These are phyloP conservation scores for Arachis monticola DNA, from an alignment of 331 rosid species.

Conservation along the genomic window DNA sequence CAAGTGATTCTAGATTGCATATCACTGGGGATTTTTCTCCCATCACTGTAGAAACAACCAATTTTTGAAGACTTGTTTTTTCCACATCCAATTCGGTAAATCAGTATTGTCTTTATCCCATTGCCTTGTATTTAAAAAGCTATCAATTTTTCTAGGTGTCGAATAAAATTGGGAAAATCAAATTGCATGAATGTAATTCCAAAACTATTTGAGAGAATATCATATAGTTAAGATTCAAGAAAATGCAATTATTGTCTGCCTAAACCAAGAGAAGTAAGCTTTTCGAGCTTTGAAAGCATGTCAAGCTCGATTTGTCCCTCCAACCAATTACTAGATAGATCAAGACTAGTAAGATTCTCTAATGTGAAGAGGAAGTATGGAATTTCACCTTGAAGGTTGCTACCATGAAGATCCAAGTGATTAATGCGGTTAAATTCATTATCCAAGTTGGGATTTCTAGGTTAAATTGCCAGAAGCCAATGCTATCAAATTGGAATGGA, in stretches of 20 bases:
- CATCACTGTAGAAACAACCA: not conserved
- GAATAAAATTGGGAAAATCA: conserved; percentile 8
- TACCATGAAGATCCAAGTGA: too few species aligned
- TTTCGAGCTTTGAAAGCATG: conserved; percentile 13
- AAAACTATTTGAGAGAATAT: not conserved
- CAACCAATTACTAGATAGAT: not conserved
- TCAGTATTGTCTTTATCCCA: not conserved
- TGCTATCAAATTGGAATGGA: too few species aligned
- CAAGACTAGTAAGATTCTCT: not conserved
- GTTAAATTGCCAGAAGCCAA: too few species aligned
- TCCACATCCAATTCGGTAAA: conserved; percentile 25
- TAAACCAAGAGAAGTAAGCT: accelerated
- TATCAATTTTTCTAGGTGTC: not conserved
- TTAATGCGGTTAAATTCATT: too few species aligned
- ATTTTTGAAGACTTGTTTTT: not conserved
- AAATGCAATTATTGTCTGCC: conserved; percentile 18
- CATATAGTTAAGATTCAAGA: not conserved
- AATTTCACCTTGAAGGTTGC: too few species aligned
- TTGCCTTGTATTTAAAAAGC: not conserved
- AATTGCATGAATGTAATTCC: not conserved
- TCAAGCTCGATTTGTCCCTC: conserved; percentile 33
- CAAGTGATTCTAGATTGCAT: conserved; percentile 21
- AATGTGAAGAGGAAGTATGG: too few species aligned
- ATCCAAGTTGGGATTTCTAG: too few species aligned
- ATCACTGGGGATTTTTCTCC: conserved; percentile 27